Evolutionary conservation across 1,139 yeast genomes (phyloP).

Genomic region (Maudiozyma humilis): DNA sequence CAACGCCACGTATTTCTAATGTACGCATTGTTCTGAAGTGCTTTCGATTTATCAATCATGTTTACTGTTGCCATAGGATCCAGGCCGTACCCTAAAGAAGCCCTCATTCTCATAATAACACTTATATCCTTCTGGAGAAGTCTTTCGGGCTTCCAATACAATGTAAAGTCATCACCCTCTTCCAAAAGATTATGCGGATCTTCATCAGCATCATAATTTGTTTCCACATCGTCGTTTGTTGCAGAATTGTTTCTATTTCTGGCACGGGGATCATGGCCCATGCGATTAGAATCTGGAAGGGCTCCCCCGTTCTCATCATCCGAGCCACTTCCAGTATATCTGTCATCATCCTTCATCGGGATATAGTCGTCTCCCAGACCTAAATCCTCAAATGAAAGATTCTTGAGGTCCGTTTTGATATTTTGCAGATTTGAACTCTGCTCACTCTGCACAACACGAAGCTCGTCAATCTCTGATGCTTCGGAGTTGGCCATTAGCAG

Average conservation of each 20-base stretch:
- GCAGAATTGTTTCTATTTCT: constrained; percentile 4
- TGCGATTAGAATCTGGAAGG: constrained; percentile 21
- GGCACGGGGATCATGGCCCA: constrained; percentile 27
- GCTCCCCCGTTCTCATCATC: constrained; percentile 13
- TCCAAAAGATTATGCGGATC: constrained; percentile 16
- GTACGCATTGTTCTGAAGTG: constrained; percentile 50
- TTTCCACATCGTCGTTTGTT: constrained; percentile 16
- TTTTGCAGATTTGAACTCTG: constrained; percentile 28
- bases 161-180: constrained; percentile 17
- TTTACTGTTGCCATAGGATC: constrained; percentile 59
- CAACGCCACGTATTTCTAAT: constrained; percentile 83
- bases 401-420: constrained; percentile 16
- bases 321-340: constrained; percentile 8
- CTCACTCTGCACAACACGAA: constrained; percentile 32
- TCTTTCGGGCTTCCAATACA: constrained; percentile 30
- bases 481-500: constrained; percentile 58
- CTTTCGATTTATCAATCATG: constrained; percentile 45
- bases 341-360: constrained; percentile 6
- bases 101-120: constrained; percentile 59
- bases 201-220: constrained; percentile 23
- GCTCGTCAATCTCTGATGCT: constrained; percentile 30
- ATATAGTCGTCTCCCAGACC: constrained; percentile 26
- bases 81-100: constrained; percentile 63
- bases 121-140: constrained; percentile 56
- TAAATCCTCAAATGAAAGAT: constrained; percentile 29